Conservation (phyloP, 371 early-diverging fungal species). For the Lichtheimia hyalospora region DNA sequence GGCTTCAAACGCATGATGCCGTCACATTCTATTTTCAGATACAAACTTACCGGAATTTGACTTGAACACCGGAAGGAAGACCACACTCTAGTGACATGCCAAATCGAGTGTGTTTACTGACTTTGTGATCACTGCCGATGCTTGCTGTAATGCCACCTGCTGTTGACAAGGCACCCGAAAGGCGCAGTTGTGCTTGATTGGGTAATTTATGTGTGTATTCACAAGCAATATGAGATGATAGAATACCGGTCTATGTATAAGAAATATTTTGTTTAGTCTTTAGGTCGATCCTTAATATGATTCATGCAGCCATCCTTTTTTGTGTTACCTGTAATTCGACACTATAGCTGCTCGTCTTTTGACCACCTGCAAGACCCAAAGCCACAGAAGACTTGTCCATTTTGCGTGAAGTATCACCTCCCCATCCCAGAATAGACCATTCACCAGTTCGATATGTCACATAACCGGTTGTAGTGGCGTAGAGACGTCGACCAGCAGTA, state of each 20-base stretch:
- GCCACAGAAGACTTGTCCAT: constrained; percentile 61
- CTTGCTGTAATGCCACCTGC: constrained; percentile 51
- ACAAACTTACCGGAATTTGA: constrained; percentile 63
- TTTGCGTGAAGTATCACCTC: constrained; percentile 44
- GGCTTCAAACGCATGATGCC: not conserved
- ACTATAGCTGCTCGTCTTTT: constrained; percentile 51
- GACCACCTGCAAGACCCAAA: constrained; percentile 57
- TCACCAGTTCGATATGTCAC: constrained; percentile 78
- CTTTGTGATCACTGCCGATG: constrained; percentile 61
- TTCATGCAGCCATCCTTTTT: not conserved
- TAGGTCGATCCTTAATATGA: too few species aligned
- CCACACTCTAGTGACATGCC: constrained; percentile 81
- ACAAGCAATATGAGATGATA: constrained; percentile 48
- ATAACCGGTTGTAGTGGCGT: constrained; percentile 68
- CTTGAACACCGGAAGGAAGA: constrained; percentile 67
- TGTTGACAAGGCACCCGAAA: constrained; percentile 48
- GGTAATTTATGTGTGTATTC: constrained; percentile 46
- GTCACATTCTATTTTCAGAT: not conserved
- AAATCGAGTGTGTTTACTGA: constrained; percentile 67
- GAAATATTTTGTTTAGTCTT: not conserved
- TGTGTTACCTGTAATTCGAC: constrained; percentile 57
- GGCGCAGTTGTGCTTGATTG: constrained; percentile 28
- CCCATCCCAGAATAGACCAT: constrained; percentile 70
- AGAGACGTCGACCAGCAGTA: constrained; percentile 67
- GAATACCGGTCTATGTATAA: constrained; percentile 42